Conservation (phyloP, 768 basidiomycete genomes). For the Symmetrospora coprosmae region DNA sequence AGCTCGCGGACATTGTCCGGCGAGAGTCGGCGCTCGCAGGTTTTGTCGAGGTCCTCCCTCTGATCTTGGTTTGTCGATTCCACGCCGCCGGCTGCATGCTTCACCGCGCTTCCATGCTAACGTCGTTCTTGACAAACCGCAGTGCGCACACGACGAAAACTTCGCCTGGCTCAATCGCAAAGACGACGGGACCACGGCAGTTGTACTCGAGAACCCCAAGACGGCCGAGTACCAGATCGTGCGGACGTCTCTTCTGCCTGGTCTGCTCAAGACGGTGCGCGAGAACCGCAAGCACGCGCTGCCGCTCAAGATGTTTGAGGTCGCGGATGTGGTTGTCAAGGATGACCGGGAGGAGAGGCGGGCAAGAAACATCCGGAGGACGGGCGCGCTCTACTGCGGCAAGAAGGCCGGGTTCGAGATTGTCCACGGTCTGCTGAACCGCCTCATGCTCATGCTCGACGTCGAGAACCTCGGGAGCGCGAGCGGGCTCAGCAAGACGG, state of each 20-base stretch:
- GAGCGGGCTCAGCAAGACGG: slow-evolving; percentile 44
- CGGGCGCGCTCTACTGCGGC: slow-evolving; percentile 88
- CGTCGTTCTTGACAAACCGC: not conserved
- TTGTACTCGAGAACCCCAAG: slow-evolving; percentile 92
- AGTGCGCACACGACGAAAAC: slow-evolving; percentile 99
- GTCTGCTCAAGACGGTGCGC: slow-evolving; percentile 87
- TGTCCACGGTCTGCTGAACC: slow-evolving; percentile 83
- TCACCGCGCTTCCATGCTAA: not conserved
- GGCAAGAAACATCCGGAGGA: slow-evolving; percentile 71
- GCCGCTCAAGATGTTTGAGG: slow-evolving; percentile 85
- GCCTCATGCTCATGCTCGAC: slow-evolving; percentile 91
- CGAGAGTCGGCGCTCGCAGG: slow-evolving; percentile 85
- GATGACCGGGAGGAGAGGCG: slow-evolving; percentile 63
- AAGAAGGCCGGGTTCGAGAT: slow-evolving; percentile 89
- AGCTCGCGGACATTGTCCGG: slow-evolving; percentile 72
- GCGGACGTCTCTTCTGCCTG: slow-evolving; percentile 85
- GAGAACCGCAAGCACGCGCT: slow-evolving; percentile 89
- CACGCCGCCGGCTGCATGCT: too few species aligned
- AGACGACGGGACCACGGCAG: slow-evolving; percentile 65
- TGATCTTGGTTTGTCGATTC: slow-evolving; percentile 62
- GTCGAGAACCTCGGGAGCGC: slow-evolving; percentile 53
- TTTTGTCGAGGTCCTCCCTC: slow-evolving; percentile 86
- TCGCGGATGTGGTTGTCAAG: slow-evolving; percentile 83
- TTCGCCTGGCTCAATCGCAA: slow-evolving; percentile 78
- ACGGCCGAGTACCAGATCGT: slow-evolving; percentile 96